Evolutionary conservation across 2,329 filamentous ascomycete species (phyloP).

Genomic region (Pseudopithomyces chartarum): DNA sequence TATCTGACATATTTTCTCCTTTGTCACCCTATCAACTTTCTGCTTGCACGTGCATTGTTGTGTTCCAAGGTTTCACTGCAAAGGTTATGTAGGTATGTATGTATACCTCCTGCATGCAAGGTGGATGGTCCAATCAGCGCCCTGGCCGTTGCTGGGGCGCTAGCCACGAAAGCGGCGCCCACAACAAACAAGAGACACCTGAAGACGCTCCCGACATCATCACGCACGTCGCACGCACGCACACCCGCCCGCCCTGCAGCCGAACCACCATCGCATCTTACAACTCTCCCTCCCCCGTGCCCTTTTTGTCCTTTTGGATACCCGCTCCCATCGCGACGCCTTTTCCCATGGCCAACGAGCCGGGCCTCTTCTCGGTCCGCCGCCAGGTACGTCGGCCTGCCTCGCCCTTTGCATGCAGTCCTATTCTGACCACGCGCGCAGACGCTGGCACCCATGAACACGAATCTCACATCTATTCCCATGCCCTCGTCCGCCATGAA

Average conservation of each 20-base stretch:
- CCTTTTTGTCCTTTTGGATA: background rate
- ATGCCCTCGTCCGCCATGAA: slow-evolving; percentile 94
- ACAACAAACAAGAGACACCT: slow-evolving; percentile 43
- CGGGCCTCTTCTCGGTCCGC: slow-evolving; percentile 85
- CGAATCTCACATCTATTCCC: slow-evolving; percentile 78
- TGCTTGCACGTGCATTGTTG: background rate
- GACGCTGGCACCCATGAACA: slow-evolving; percentile 87
- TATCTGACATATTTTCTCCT: slow-evolving; percentile 15
- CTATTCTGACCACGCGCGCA: slow-evolving; percentile 47
- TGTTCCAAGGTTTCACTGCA: too few species aligned
- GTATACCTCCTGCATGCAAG: too few species aligned
- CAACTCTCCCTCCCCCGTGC: background rate
- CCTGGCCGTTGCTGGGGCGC: slow-evolving; percentile 21
- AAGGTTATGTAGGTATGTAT: too few species aligned
- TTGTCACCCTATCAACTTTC: slow-evolving; percentile 4
- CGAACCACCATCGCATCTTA: slow-evolving; percentile 2
- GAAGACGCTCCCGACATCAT: background rate
- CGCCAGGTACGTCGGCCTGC: slow-evolving; percentile 72
- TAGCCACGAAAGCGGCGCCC: slow-evolving; percentile 21
- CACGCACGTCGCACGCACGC: slow-evolving; percentile 21
- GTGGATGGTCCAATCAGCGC: slow-evolving; percentile 19
- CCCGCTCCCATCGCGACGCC: slow-evolving; percentile 11
- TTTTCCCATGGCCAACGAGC: slow-evolving; percentile 41
- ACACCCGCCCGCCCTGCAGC: slow-evolving; percentile 14
- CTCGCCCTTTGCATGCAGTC: slow-evolving; percentile 17